Percentiles rank a stretch among this genome's conserved stretches.
Conservation (phyloP, 108 stramenopile species). For the Schizochytrium sp. region DNA sequence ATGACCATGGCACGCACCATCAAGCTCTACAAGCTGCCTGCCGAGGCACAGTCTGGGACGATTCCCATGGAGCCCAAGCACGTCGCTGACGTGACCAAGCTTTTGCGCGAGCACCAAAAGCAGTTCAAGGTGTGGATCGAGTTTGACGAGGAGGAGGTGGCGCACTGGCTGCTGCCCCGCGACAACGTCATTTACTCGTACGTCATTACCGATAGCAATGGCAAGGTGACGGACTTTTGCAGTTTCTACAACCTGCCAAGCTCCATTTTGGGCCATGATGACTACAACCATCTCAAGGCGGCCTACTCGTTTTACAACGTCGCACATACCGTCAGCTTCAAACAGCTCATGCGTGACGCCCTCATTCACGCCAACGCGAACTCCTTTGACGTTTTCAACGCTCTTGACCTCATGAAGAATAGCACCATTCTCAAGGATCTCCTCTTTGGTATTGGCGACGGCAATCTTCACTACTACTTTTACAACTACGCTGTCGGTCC, state of each 20-base stretch:
- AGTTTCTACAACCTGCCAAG: constrained; percentile 91
- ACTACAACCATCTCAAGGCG: constrained; percentile 72
- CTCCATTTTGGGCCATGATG: constrained; percentile 65
- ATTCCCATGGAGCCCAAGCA: constrained; percentile 67
- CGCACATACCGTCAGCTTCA: constrained; percentile 66
- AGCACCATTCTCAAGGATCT: constrained; percentile 69
- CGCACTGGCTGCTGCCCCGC: constrained; percentile 89
- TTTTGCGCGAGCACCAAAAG: constrained; percentile 67
- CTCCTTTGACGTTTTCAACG: constrained; percentile 94
- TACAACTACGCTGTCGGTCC: constrained; percentile 83
- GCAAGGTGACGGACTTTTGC: constrained; percentile 66
- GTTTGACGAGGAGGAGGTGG: constrained; percentile 75
- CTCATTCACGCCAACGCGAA: constrained; percentile 73
- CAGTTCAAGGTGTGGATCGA: constrained; percentile 65
- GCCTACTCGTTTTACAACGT: constrained; percentile 98
- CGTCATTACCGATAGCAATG: constrained; percentile 52
- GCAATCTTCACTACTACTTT: constrained; percentile 94
- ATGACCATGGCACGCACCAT: constrained; percentile 89
- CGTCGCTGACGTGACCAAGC: constrained; percentile 62
- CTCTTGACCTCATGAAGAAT: constrained; percentile 96
- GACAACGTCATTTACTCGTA: constrained; percentile 77
- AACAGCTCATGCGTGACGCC: constrained; percentile 82
- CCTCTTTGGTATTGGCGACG: constrained; percentile 96
- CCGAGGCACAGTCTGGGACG: constrained; percentile 42
- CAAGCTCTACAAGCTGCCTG: constrained; percentile 62